Percentiles rank a stretch among this genome's conserved stretches.
These are phyloP conservation scores for Hibiscus syriacus DNA, from an alignment of 345 rosid species.

Conservation along the genomic window DNA sequence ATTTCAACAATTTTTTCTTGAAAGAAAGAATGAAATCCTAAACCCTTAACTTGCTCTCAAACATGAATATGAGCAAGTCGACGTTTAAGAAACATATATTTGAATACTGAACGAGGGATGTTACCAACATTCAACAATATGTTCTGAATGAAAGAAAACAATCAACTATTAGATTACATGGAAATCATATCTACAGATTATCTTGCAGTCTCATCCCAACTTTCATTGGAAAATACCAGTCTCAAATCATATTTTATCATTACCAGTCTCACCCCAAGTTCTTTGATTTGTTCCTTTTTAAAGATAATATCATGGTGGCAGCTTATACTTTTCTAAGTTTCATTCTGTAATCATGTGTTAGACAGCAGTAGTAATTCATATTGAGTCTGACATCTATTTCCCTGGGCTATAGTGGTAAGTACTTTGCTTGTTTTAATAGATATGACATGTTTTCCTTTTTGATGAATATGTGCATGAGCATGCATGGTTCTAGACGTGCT, in stretches of 20 bases:
- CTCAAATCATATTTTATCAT: too few species aligned
- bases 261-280: too few species aligned
- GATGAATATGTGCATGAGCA: neutral
- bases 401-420: neutral
- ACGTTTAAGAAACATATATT: neutral
- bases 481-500: neutral
- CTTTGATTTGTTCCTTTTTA: neutral
- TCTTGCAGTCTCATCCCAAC: too few species aligned
- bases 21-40: neutral
- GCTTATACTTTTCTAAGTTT: constrained; percentile 8
- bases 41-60: too few species aligned
- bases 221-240: too few species aligned
- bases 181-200: too few species aligned
- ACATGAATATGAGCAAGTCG: too few species aligned
- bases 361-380: constrained; percentile 15
- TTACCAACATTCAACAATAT: neutral
- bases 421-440: neutral
- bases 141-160: too few species aligned
- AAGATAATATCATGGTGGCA: neutral
- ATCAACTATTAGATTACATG: too few species aligned
- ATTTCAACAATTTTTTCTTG: neutral
- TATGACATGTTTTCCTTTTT: neutral
- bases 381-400: neutral
- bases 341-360: constrained; percentile 15
- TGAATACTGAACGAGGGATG: too few species aligned